phyloP scores from a whole-genome alignment of 23 red algal genomes.

The Gracilaria caudata region DNA sequence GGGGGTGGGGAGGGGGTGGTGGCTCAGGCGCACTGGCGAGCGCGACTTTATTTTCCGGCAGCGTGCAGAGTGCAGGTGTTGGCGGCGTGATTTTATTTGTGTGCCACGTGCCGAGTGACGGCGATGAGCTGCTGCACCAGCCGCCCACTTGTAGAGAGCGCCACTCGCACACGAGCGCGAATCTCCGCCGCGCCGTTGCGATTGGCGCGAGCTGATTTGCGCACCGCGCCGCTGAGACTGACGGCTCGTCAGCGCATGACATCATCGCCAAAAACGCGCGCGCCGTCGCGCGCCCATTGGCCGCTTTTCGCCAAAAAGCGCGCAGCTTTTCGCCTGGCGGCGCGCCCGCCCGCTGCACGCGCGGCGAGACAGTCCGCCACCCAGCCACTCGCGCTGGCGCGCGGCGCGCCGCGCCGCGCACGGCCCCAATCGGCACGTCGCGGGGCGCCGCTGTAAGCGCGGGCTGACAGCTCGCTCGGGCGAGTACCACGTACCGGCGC shows the following conservation, averaged over 20 bases:
- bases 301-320: too few species aligned
- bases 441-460: too few species aligned
- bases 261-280: neutral
- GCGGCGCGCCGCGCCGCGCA: too few species aligned
- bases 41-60: neutral
- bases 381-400: too few species aligned
- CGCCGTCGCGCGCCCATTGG: too few species aligned
- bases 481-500: neutral
- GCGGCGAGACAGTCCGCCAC: too few species aligned
- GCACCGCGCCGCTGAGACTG: neutral
- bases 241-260: neutral
- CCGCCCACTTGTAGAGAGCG: neutral
- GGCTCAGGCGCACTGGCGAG: neutral
- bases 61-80: neutral
- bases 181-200: neutral
- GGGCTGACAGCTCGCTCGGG: too few species aligned
- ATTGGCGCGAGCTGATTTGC: neutral
- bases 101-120: neutral
- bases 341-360: too few species aligned
- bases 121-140: too few species aligned
- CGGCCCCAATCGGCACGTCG: neutral
- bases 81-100: neutral
- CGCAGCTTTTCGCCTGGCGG: too few species aligned
- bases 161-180: neutral
- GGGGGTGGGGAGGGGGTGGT: conserved; percentile 1